Conservation (phyloP, 2,329 filamentous ascomycete species). For the Fusarium coffeatum region DNA sequence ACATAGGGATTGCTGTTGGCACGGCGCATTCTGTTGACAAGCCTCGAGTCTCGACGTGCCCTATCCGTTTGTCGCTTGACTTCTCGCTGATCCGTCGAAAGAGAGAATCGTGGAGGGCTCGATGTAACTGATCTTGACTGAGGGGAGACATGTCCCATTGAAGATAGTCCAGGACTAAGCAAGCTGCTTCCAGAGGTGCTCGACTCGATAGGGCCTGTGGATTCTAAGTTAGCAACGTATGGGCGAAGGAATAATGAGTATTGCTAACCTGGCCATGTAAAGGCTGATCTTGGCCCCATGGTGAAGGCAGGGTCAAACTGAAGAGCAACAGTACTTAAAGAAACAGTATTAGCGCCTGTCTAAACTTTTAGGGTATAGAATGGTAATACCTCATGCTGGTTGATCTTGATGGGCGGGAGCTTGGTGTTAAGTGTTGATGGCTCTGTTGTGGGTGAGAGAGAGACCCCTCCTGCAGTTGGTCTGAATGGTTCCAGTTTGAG, state of each 20-base stretch:
- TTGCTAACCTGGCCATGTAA: slow-evolving; percentile 62
- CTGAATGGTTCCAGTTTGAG: slow-evolving; percentile 42
- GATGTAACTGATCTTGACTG: slow-evolving; percentile 65
- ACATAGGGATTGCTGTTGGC: slow-evolving; percentile 60
- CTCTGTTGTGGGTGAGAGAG: slow-evolving; percentile 32
- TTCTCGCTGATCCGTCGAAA: slow-evolving; percentile 71
- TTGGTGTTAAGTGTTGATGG: slow-evolving; percentile 27
- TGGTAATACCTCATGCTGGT: slow-evolving; percentile 42
- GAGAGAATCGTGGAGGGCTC: slow-evolving; percentile 65
- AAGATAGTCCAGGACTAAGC: slow-evolving; percentile 59
- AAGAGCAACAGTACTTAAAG: slow-evolving; percentile 60
- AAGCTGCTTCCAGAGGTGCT: slow-evolving; percentile 49
- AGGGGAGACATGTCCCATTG: slow-evolving; percentile 59
- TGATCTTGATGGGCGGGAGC: slow-evolving; percentile 26
- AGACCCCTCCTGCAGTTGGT: slow-evolving; percentile 35
- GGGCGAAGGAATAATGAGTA: neutral
- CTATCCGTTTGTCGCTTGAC: slow-evolving; percentile 71
- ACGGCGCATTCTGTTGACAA: slow-evolving; percentile 62
- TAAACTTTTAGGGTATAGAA: neutral
- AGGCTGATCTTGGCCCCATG: slow-evolving; percentile 64
- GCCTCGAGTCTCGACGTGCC: slow-evolving; percentile 68
- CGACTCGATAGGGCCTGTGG: slow-evolving; percentile 52
- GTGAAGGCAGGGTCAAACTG: slow-evolving; percentile 64
- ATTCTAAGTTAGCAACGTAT: slow-evolving; percentile 2
- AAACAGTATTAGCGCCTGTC: slow-evolving; percentile 21